Evolutionary conservation across 345 rosid genomes (phyloP).

Genomic region (Eucalyptus curtisii): DNA sequence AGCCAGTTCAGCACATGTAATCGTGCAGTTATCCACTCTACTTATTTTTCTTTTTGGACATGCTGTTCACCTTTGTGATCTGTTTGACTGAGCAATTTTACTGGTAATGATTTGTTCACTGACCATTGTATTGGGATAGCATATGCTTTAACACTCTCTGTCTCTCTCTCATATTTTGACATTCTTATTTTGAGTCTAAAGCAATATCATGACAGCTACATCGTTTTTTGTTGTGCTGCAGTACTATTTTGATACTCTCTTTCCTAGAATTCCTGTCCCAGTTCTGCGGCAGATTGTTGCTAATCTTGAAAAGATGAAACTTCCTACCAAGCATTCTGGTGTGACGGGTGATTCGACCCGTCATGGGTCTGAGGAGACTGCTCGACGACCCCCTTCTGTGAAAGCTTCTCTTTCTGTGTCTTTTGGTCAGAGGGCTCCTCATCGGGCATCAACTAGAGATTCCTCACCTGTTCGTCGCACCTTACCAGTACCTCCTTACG

Average conservation of each 20-base stretch:
- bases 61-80: neutral
- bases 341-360: constrained; percentile 65
- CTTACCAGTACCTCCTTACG: constrained; percentile 45
- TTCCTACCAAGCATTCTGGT: constrained; percentile 72
- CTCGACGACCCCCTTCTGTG: constrained; percentile 97
- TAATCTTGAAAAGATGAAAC: constrained; percentile 88
- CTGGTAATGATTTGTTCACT: neutral
- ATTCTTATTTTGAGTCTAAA: neutral
- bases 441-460: constrained; percentile 96
- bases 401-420: constrained; percentile 99
- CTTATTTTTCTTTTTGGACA: neutral
- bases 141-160: neutral
- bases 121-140: neutral
- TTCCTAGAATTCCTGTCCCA: constrained; percentile 96
- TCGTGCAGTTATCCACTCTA: neutral
- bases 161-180: neutral
- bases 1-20: neutral
- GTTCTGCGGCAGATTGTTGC: constrained; percentile 72
- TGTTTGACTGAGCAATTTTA: neutral
- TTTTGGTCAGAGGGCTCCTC: constrained; percentile 99
- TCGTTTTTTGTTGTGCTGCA: constrained; percentile 17
- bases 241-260: constrained; percentile 95
- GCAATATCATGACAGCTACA: neutral
- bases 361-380: constrained; percentile 90
- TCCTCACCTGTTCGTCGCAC: constrained; percentile 95